Evolutionary conservation across 768 basidiomycete species (phyloP).

Genomic region (Boletales sp.): DNA sequence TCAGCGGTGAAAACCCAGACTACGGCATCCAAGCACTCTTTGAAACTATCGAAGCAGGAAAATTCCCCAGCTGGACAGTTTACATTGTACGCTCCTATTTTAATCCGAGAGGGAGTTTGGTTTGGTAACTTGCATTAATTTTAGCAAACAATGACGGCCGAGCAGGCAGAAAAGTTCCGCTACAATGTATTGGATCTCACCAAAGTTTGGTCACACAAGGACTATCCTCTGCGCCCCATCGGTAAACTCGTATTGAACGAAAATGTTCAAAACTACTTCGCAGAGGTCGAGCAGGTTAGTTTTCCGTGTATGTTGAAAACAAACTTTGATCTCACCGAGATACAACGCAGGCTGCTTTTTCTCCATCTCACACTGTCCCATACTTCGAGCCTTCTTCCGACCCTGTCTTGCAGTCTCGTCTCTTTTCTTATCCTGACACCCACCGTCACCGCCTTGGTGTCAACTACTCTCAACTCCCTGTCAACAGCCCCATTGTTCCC

Average conservation of each 20-base stretch:
- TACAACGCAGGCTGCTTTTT: constrained; percentile 61
- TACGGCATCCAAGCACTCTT: constrained; percentile 78
- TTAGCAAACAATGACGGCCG: constrained; percentile 88
- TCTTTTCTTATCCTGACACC: constrained; percentile 93
- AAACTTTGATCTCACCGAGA: constrained; percentile 5
- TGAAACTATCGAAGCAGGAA: constrained; percentile 76
- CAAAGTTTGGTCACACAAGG: constrained; percentile 85
- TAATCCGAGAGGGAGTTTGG: background rate
- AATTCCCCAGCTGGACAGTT: constrained; percentile 86
- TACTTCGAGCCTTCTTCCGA: constrained; percentile 90
- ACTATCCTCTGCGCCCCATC: constrained; percentile 85
- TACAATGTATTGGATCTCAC: constrained; percentile 91
- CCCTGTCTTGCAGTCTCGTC: constrained; percentile 89
- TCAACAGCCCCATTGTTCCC: constrained; percentile 74
- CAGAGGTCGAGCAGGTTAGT: constrained; percentile 88
- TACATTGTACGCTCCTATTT: constrained; percentile 56
- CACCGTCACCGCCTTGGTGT: constrained; percentile 79
- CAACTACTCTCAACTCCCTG: constrained; percentile 85
- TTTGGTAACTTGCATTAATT: constrained; percentile 10
- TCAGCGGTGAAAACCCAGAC: constrained; percentile 78
- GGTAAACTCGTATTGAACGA: constrained; percentile 83
- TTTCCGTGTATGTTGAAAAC: constrained; percentile 26
- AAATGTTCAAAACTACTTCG: constrained; percentile 84
- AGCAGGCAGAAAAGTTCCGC: constrained; percentile 87
- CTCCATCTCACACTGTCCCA: constrained; percentile 83